phyloP scores from a whole-genome alignment of 1,139 yeast species.

The Pichia inconspicua region DNA sequence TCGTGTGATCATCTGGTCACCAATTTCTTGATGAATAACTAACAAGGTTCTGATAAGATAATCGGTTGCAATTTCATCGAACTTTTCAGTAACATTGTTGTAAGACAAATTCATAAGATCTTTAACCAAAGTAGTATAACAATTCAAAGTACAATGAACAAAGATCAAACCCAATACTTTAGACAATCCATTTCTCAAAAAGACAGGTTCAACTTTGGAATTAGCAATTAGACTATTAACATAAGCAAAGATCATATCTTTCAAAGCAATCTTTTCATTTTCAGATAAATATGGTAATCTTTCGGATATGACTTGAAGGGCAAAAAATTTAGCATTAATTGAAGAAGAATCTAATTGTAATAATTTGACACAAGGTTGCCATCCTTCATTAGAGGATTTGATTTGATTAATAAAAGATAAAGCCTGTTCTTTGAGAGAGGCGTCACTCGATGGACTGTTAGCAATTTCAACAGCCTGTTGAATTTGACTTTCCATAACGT shows the following conservation, averaged over 20 bases:
- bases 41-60: slow-evolving; percentile 67
- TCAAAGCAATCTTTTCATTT: slow-evolving; percentile 41
- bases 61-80: slow-evolving; percentile 53
- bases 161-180: slow-evolving; percentile 68
- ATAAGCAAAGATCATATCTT: slow-evolving; percentile 35
- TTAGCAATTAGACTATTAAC: slow-evolving; percentile 30
- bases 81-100: slow-evolving; percentile 23
- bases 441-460: slow-evolving; percentile 60
- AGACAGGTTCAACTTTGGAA: slow-evolving; percentile 45
- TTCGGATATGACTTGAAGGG: slow-evolving; percentile 73
- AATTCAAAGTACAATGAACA: slow-evolving; percentile 51
- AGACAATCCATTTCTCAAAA: slow-evolving; percentile 71
- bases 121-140: slow-evolving; percentile 61
- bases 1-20: slow-evolving; percentile 77
- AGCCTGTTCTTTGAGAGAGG: slow-evolving; percentile 71
- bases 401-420: slow-evolving; percentile 68
- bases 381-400: slow-evolving; percentile 70
- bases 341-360: slow-evolving; percentile 27
- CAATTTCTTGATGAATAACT: slow-evolving; percentile 83
- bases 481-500: slow-evolving; percentile 70
- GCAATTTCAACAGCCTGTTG: slow-evolving; percentile 93
- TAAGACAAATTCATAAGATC: slow-evolving; percentile 46
- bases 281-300: slow-evolving; percentile 43
- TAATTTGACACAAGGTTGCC: slow-evolving; percentile 65
- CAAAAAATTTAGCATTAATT: slow-evolving; percentile 62